These are phyloP conservation scores for Coriaria nepalensis DNA, from an alignment of 306 rosid species.

Conservation along the genomic window DNA sequence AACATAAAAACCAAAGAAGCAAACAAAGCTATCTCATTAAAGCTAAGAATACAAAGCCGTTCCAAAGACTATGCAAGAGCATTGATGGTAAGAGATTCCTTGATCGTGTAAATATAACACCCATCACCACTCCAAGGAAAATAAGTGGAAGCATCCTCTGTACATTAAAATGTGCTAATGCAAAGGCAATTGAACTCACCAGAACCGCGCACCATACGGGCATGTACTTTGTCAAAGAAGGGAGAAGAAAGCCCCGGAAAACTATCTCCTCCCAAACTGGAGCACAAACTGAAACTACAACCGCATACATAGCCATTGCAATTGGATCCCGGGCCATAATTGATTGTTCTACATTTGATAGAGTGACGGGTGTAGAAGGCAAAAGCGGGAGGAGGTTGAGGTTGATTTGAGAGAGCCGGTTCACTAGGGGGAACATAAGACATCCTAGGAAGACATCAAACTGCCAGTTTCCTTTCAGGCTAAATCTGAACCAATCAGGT, in stretches of 20 bases:
- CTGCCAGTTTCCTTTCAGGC: slow-evolving; percentile 73
- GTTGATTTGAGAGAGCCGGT: slow-evolving; percentile 75
- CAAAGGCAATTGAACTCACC: slow-evolving; percentile 83
- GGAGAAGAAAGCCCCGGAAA: slow-evolving; percentile 86
- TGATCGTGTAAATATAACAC: slow-evolving; percentile 66
- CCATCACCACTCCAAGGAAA: slow-evolving; percentile 91
- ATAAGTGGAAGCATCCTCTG: slow-evolving; percentile 91
- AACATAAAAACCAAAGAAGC: background rate
- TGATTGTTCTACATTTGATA: slow-evolving; percentile 89
- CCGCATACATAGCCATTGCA: slow-evolving; percentile 74
- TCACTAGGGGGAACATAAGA: slow-evolving; percentile 81
- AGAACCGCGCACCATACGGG: slow-evolving; percentile 85
- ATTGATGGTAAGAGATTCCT: slow-evolving; percentile 83
- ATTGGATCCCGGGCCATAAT: slow-evolving; percentile 82
- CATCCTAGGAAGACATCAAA: slow-evolving; percentile 75
- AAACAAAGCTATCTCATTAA: slow-evolving; percentile 41
- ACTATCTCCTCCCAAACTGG: slow-evolving; percentile 98
- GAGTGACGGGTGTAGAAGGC: slow-evolving; percentile 67
- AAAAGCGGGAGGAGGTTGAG: slow-evolving; percentile 60
- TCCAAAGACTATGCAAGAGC: slow-evolving; percentile 98
- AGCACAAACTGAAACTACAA: slow-evolving; percentile 76
- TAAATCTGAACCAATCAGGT: slow-evolving; percentile 83
- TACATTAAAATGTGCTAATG: slow-evolving; percentile 82
- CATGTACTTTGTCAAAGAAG: slow-evolving; percentile 88
- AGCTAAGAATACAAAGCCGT: slow-evolving; percentile 76